Conservation (phyloP, 176 grass and related monocot species). For the Phoenix roebelenii region DNA sequence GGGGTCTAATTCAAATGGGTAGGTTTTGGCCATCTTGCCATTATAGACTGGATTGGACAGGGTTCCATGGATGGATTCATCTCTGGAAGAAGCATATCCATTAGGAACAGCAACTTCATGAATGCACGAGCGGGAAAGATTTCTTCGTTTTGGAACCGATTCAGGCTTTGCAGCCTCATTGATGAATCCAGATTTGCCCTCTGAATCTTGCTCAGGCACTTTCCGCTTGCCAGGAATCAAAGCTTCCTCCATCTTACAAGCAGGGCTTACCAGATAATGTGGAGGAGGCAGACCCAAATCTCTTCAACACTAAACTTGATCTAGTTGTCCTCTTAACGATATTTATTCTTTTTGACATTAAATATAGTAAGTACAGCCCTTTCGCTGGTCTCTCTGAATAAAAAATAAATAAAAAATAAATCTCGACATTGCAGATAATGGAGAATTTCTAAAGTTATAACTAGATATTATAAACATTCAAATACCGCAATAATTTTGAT, state of each 20-base stretch:
- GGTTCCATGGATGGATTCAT: conserved; percentile 55
- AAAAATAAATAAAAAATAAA: no score
- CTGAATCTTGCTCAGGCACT: conserved; percentile 8
- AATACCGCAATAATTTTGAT: no score
- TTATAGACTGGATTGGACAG: conserved; percentile 47
- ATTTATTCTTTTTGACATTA: no score
- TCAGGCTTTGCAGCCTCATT: conserved; percentile 13
- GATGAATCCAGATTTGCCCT: neutral
- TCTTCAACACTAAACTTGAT: no score
- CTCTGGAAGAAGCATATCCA: conserved; percentile 37
- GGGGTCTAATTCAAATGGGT: conserved; percentile 87
- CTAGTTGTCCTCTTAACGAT: no score
- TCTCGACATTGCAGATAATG: no score
- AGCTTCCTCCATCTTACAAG: conserved; percentile 16
- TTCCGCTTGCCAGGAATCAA: conserved; percentile 38
- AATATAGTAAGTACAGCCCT: no score
- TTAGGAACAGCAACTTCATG: conserved; percentile 86
- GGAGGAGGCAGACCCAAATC: no score
- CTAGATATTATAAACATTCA: no score
- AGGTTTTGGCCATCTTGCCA: conserved; percentile 87
- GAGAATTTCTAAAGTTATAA: no score
- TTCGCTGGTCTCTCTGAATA: no score
- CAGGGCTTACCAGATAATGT: no score
- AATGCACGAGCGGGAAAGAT: conserved; percentile 55
- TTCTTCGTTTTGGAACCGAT: conserved; percentile 53